Percentiles rank a stretch among this genome's conserved stretches.
Evolutionary conservation across 768 basidiomycete genomes (phyloP).

Genomic region (Suillus alpinus): DNA sequence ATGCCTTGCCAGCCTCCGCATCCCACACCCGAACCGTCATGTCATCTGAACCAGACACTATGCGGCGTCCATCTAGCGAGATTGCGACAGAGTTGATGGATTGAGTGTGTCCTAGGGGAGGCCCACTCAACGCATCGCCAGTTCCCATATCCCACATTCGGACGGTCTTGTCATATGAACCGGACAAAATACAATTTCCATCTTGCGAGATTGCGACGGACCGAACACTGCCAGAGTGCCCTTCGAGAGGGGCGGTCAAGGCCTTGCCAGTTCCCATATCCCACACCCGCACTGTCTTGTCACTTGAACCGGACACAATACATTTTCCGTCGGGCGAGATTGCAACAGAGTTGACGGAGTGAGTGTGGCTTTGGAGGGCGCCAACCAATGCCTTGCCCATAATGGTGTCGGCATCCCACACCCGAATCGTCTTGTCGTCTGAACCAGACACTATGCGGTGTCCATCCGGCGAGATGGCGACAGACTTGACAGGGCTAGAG

Average conservation of each 20-base stretch:
- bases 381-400: too few species aligned
- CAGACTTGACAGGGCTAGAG: not conserved
- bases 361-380: too few species aligned
- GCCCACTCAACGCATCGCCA: not conserved
- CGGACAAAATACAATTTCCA: not conserved
- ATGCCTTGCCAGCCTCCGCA: not conserved
- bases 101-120: not conserved
- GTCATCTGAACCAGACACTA: conserved; percentile 4
- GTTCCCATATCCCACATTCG: not conserved
- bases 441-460: conserved; percentile 2
- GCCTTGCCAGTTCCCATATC: too few species aligned
- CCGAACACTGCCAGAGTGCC: conserved; percentile 4
- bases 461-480: conserved; percentile 6
- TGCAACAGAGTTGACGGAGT: not conserved
- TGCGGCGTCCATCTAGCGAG: conserved; percentile 5
- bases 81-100: not conserved
- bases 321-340: not conserved
- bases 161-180: conserved; percentile 2
- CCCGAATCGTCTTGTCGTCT: not conserved
- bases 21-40: not conserved
- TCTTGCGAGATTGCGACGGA: conserved; percentile 15
- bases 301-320: not conserved
- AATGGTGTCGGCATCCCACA: not conserved
- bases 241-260: not conserved
- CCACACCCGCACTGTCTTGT: not conserved